Conservation (phyloP, 176 grass and related monocot genomes). For the Zea mays region DNA sequence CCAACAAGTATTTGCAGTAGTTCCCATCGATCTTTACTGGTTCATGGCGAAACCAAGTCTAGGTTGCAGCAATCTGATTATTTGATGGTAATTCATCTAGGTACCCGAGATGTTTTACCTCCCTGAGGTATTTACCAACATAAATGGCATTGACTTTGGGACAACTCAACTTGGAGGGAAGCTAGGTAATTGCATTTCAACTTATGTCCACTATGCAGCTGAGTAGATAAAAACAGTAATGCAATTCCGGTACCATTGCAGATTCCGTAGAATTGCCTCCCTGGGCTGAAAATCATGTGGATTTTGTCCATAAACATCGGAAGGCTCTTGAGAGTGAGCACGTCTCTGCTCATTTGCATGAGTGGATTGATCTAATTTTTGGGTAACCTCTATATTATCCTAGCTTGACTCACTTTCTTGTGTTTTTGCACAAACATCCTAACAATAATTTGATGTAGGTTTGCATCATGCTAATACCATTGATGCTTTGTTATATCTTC, state of each 20-base stretch:
- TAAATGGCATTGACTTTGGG: slow-evolving; percentile 91
- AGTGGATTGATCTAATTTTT: slow-evolving; percentile 98
- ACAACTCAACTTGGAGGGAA: slow-evolving; percentile 96
- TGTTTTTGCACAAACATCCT: neutral
- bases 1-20: slow-evolving; percentile 16
- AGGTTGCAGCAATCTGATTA: slow-evolving; percentile 29
- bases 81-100: slow-evolving; percentile 56
- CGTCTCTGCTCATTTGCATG: slow-evolving; percentile 89
- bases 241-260: slow-evolving; percentile 43
- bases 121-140: slow-evolving; percentile 81
- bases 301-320: slow-evolving; percentile 99
- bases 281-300: slow-evolving; percentile 90
- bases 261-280: slow-evolving; percentile 90
- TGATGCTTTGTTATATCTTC: neutral
- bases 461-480: neutral
- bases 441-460: slow-evolving; percentile 4
- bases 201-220: slow-evolving; percentile 20
- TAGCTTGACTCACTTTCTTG: slow-evolving; percentile 20
- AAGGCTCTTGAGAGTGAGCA: slow-evolving; percentile 96
- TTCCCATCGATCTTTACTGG: slow-evolving; percentile 30
- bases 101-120: slow-evolving; percentile 99
- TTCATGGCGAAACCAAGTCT: slow-evolving; percentile 11
- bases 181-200: slow-evolving; percentile 58
- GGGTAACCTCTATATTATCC: slow-evolving; percentile 51
- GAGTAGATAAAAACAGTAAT: slow-evolving; percentile 16